These are phyloP conservation scores for Lyophyllum shimeji DNA, from an alignment of 768 basidiomycete genomes.

Conservation along the genomic window DNA sequence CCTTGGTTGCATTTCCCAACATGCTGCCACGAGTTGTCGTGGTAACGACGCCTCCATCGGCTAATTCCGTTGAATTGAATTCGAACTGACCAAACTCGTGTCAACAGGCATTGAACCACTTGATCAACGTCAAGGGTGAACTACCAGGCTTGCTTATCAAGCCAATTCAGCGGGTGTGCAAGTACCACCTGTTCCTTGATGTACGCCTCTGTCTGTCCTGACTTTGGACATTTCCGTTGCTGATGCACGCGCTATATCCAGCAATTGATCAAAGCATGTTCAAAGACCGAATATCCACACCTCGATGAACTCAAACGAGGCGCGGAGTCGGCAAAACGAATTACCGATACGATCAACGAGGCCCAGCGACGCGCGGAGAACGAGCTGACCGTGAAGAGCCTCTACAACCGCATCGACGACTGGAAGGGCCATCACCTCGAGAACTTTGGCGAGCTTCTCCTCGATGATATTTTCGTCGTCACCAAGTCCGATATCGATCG, in stretches of 20 bases:
- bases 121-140: constrained; percentile 90
- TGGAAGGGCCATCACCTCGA: constrained; percentile 98
- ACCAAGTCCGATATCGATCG: constrained; percentile 96
- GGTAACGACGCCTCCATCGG: constrained; percentile 34
- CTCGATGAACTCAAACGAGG: constrained; percentile 84
- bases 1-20: constrained; percentile 11
- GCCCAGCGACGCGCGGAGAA: constrained; percentile 92
- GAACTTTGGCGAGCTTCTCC: constrained; percentile 90
- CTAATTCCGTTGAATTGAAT: constrained; percentile 22
- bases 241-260: constrained; percentile 27
- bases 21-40: constrained; percentile 24
- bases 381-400: constrained; percentile 82
- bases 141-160: constrained; percentile 97
- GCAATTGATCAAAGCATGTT: constrained; percentile 77
- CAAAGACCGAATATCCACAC: constrained; percentile 60
- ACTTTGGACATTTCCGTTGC: constrained; percentile 8
- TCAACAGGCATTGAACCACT: constrained; percentile 72
- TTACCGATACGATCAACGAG: constrained; percentile 95
- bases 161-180: constrained; percentile 97
- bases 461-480: constrained; percentile 95
- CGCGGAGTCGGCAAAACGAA: constrained; percentile 83
- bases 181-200: constrained; percentile 93
- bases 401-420: constrained; percentile 87
- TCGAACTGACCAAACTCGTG: constrained; percentile 41
- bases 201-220: constrained; percentile 45